phyloP scores from a whole-genome alignment of 2,329 filamentous ascomycete genomes.

The Botrytis byssoidea region DNA sequence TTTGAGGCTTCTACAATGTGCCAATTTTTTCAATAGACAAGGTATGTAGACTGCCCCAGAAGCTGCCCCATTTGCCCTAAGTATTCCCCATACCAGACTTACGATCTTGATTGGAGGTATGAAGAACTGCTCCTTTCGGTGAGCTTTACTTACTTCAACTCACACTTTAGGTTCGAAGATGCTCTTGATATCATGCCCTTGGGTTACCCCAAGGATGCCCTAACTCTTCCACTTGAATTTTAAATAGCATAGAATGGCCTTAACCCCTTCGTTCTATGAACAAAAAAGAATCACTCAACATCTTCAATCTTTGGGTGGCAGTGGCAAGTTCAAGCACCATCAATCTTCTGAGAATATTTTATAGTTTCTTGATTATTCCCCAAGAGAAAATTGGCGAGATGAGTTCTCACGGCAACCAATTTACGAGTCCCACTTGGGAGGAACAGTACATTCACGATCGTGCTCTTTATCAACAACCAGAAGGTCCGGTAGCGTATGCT shows the following conservation, averaged over 20 bases:
- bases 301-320: neutral
- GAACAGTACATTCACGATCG: accelerated
- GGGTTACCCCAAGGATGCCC: neutral
- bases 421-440: neutral
- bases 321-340: neutral
- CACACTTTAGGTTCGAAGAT: neutral
- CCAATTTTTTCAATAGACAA: neutral
- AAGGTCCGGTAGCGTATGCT: neutral
- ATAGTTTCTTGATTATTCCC: neutral
- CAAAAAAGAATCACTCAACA: neutral
- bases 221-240: neutral
- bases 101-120: neutral
- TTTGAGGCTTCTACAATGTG: neutral
- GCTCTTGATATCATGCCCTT: neutral
- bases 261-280: neutral
- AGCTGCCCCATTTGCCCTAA: neutral
- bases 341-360: too few relatives aligned
- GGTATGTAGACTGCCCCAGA: neutral
- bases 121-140: neutral
- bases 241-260: neutral
- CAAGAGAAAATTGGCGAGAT: neutral
- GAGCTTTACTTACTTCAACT: neutral
- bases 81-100: neutral
- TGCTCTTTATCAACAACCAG: neutral
- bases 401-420: neutral